phyloP scores from a whole-genome alignment of 257 asterid species.

The Echites panduratus region DNA sequence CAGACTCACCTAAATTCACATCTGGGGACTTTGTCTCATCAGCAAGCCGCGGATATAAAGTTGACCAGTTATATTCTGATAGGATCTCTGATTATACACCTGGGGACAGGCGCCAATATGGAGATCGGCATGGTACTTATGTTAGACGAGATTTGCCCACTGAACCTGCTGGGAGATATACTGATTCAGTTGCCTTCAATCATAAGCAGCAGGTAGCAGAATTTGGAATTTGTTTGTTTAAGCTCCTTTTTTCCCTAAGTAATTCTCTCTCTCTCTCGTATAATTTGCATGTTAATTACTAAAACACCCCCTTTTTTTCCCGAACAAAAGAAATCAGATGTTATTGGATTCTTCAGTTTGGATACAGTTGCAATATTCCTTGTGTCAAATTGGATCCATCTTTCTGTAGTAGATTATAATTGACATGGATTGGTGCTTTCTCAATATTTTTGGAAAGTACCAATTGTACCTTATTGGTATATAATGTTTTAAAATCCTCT shows the following conservation, averaged over 20 bases:
- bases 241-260: neutral
- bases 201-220: constrained; percentile 72
- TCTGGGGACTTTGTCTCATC: constrained; percentile 60
- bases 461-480: neutral
- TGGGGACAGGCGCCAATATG: constrained; percentile 62
- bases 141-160: constrained; percentile 61
- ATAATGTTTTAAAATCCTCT: neutral
- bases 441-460: neutral
- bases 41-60: constrained; percentile 61
- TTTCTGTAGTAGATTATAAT: neutral
- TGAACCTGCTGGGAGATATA: constrained; percentile 65
- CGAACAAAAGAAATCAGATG: neutral
- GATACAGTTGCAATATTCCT: neutral
- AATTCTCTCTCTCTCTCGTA: neutral
- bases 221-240: constrained; percentile 4
- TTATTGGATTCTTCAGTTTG: neutral
- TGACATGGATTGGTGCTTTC: neutral
- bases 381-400: neutral
- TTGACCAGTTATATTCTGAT: constrained; percentile 65
- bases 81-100: constrained; percentile 68
- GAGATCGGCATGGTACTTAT: constrained; percentile 61
- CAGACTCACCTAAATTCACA: constrained; percentile 65
- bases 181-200: constrained; percentile 54
- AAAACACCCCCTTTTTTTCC: no score
- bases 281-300: no score